Evolutionary conservation across 2,329 filamentous ascomycete species (phyloP).

Genomic region (Chrysosporium keratinophilum): DNA sequence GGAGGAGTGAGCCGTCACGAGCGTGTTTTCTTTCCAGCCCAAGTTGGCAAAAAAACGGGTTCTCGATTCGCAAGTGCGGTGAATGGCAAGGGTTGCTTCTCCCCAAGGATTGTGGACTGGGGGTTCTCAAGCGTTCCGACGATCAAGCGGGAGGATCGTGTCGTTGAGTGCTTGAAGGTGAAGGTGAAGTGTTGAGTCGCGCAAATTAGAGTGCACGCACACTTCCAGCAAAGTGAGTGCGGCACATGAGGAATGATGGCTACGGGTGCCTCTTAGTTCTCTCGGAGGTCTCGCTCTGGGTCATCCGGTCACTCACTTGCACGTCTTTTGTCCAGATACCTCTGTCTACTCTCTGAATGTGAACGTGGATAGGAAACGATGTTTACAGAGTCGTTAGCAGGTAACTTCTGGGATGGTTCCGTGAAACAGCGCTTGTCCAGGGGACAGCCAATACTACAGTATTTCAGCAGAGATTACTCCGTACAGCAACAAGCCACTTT

Average conservation of each 20-base stretch:
- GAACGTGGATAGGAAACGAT: conserved; percentile 1
- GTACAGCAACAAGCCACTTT: not conserved
- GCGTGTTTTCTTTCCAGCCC: not conserved
- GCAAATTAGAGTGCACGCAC: conserved; percentile 4
- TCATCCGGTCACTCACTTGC: not conserved
- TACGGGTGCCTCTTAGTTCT: not conserved
- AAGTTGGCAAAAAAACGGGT: not conserved
- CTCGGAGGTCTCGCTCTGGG: not conserved
- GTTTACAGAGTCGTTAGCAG: not conserved
- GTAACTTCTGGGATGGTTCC: conserved; percentile 6
- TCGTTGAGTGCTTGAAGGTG: not conserved
- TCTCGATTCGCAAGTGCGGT: conserved; percentile 7
- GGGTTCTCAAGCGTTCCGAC: not conserved
- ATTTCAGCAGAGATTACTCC: not conserved
- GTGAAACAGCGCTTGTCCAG: conserved; percentile 3
- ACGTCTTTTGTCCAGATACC: not conserved
- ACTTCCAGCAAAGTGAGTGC: not conserved
- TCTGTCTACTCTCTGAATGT: not conserved
- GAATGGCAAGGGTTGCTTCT: conserved; percentile 1
- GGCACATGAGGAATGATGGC: not conserved
- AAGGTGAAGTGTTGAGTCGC: conserved; percentile 1
- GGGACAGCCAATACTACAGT: not conserved
- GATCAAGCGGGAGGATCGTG: not conserved
- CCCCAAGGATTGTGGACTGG: conserved; percentile 1
- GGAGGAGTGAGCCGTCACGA: too few species aligned